These are phyloP conservation scores for Laetiporus sulphureus DNA, from an alignment of 1,284 basidiomycete genomes.

Conservation along the genomic window DNA sequence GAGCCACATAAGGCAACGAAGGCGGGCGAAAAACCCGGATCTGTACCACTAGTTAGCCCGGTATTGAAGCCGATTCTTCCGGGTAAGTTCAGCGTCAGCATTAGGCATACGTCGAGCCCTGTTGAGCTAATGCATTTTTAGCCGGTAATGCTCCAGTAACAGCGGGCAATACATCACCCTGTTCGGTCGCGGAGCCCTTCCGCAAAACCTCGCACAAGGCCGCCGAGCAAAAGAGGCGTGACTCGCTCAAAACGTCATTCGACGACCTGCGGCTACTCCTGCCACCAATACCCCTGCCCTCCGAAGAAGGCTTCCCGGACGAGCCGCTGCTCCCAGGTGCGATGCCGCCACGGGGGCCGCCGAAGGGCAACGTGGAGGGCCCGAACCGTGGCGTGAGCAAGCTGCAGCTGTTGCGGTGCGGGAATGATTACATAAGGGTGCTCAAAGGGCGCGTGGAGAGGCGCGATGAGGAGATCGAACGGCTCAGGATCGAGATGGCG, in stretches of 20 bases:
- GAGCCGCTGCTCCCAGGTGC: slow-evolving; percentile 76
- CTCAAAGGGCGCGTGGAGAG: slow-evolving; percentile 70
- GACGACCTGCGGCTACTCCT: slow-evolving; percentile 88
- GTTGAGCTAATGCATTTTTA: no score
- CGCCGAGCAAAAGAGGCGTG: slow-evolving; percentile 94
- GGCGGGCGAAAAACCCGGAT: slow-evolving; percentile 10
- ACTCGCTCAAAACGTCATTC: slow-evolving; percentile 93
- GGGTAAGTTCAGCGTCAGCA: slow-evolving; percentile 35
- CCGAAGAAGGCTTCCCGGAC: slow-evolving; percentile 53
- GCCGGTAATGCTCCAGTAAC: slow-evolving; percentile 18
- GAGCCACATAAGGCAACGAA: slow-evolving; percentile 8
- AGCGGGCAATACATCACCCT: slow-evolving; percentile 17
- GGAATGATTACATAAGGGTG: slow-evolving; percentile 55
- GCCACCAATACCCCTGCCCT: slow-evolving; percentile 81
- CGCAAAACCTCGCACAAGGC: slow-evolving; percentile 93
- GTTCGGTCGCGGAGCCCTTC: slow-evolving; percentile 28
- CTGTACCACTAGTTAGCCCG: slow-evolving; percentile 34
- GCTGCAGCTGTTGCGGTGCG: slow-evolving; percentile 77
- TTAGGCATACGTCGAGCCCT: no score
- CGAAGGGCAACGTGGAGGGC: slow-evolving; percentile 79
- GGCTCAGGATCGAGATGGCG: slow-evolving; percentile 62
- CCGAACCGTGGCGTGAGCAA: slow-evolving; percentile 96
- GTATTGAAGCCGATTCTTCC: slow-evolving; percentile 65
- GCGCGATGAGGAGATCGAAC: slow-evolving; percentile 76
- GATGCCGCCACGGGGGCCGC: slow-evolving; percentile 79